Conservation (phyloP, 306 rosid species). For the Trifolium repens region DNA sequence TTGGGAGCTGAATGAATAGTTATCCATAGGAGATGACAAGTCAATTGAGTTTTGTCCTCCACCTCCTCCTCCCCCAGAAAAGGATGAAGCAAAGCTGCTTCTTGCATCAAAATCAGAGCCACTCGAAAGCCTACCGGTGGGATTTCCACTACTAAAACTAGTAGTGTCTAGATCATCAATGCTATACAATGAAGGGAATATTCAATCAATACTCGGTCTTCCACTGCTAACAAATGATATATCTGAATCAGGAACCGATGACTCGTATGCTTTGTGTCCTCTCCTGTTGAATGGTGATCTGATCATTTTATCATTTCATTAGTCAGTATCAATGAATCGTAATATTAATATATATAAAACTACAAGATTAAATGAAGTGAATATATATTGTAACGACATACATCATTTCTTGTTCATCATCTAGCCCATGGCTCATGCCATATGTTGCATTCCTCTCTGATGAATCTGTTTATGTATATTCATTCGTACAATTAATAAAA, state of each 20-base stretch:
- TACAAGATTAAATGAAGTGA: no score
- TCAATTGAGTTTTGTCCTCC: constrained; percentile 46
- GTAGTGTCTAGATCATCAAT: constrained; percentile 35
- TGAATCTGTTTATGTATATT: constrained; percentile 23
- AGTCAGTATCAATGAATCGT: neutral
- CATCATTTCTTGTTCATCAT: constrained; percentile 61
- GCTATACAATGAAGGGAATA: constrained; percentile 43
- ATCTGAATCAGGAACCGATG: constrained; percentile 54
- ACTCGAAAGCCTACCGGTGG: constrained; percentile 37
- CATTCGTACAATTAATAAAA: neutral
- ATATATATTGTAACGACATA: constrained; percentile 35
- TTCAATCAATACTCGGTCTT: constrained; percentile 57
- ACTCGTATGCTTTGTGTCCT: constrained; percentile 48
- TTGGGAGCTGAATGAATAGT: constrained; percentile 45
- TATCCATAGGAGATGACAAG: constrained; percentile 1
- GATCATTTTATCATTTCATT: neutral
- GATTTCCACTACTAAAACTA: constrained; percentile 6
- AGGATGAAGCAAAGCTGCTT: constrained; percentile 52
- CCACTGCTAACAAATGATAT: constrained; percentile 74
- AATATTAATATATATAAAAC: neutral
- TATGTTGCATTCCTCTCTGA: constrained; percentile 36
- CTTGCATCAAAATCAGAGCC: constrained; percentile 55
- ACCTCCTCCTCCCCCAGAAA: constrained; percentile 24
- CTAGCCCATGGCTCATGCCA: constrained; percentile 16
- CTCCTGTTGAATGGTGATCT: constrained; percentile 76